A percentile compares a stretch with the other conserved stretches of the same genome.
Evolutionary conservation across 257 asterid genomes (phyloP).

Genomic region (Solanum chmielewskii): DNA sequence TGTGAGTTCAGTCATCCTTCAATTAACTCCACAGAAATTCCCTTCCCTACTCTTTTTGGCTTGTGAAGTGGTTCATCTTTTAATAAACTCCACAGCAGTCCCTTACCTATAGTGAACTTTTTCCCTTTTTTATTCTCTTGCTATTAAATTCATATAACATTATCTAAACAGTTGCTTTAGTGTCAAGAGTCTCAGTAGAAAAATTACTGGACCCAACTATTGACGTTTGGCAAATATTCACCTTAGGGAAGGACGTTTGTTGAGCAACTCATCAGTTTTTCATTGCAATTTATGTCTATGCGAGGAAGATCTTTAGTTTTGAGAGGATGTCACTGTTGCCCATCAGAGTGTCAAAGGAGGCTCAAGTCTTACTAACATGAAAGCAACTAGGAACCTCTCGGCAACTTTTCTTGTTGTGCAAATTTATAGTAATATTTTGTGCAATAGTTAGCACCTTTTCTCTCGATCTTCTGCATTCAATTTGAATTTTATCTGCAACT

Average conservation of each 20-base stretch:
- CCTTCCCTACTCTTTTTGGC: neutral
- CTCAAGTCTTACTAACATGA: neutral
- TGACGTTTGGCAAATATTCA: neutral
- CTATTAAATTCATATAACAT: neutral
- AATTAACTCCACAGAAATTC: neutral
- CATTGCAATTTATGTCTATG: neutral
- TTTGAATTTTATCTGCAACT: neutral
- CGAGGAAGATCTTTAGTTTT: neutral
- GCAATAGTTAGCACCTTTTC: neutral
- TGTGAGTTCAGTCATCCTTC: neutral
- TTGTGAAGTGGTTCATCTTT: neutral
- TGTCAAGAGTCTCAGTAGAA: neutral
- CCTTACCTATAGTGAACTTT: neutral
- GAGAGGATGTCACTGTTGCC: neutral
- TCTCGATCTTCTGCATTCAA: neutral
- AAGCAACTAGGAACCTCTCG: neutral
- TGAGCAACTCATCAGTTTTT: neutral
- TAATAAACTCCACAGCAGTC: neutral
- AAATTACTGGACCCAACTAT: neutral
- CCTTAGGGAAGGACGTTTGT: neutral
- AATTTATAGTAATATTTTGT: neutral
- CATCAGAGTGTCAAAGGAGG: neutral
- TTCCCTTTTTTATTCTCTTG: neutral
- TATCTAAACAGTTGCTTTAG: neutral
- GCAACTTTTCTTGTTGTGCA: neutral